Evolutionary conservation across 768 basidiomycete species (phyloP), one percentile per base, ranked within the genome.

Genomic region (Tulasnella sp.): DNA sequence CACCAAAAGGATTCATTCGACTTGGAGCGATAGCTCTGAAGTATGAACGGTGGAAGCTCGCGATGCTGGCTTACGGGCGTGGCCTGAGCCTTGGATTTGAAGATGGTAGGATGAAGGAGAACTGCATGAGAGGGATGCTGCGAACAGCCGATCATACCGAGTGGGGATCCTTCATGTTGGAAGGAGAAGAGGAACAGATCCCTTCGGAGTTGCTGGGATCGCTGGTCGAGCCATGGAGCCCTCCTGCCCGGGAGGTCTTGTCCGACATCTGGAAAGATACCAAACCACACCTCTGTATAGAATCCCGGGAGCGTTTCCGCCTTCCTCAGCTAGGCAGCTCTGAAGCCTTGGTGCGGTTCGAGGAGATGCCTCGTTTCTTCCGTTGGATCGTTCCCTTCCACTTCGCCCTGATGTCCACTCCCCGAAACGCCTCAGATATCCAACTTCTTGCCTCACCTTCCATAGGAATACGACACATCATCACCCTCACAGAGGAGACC

Each of bases 361-460:
- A 45, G 5, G 22, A 39, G 72, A 81, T 90, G 0, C 88, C 88
- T 34, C 86, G 89, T 8, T 89, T 88, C 81, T 89, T 90, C 80
- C 85, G 89, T 12, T 91, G 89, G 89, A 84, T 91, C 6, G 82
- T 90, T 39, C 89, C 89, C 6, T 87, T 85, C 79, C 84, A 86
- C 72, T 80, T 90, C 37, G 89, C 90, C 8, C 83, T 89, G 69
- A 89, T 89, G 87, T 89, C 89, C 0, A 89, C 87, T 0, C 89
- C 89, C 1, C 83, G 86, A 3, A 80, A 82, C 76, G 85, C 85
- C 75, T 84, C 84, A 22, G 89, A 91, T 79, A 86, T 89, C 75
- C 78, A 80, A 1, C 83, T 84, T 0, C 85, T 89, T 19, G 81
- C 85, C 34, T 86, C 87, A 0, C 82, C 77, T 81, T 31, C 82